phyloP scores from a whole-genome alignment of 495 filamentous ascomycete species.

The Lichina pygmaea region DNA sequence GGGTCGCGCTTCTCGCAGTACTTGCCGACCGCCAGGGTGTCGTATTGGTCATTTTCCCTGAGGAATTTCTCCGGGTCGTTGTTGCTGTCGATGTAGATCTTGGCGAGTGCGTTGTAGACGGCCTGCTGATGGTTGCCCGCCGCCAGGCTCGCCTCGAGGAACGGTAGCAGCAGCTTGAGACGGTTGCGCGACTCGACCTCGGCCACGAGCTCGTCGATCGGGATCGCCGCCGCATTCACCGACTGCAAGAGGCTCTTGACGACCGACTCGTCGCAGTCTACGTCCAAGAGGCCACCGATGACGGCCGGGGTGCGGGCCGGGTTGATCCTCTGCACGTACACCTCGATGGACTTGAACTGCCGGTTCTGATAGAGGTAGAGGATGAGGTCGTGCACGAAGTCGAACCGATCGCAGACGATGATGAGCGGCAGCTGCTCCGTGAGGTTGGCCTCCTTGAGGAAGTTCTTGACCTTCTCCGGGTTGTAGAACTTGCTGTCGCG shows the following conservation, averaged over 20 bases:
- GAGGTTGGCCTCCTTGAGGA: slow-evolving; percentile 86
- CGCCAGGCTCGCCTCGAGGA: slow-evolving; percentile 79
- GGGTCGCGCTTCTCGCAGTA: slow-evolving; percentile 99
- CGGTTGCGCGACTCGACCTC: slow-evolving; percentile 92
- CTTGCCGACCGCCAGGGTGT: slow-evolving; percentile 76
- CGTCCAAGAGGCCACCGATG: slow-evolving; percentile 82
- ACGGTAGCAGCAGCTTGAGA: slow-evolving; percentile 83
- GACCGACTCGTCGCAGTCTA: slow-evolving; percentile 88
- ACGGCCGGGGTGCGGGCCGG: slow-evolving; percentile 81
- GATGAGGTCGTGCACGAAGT: slow-evolving; percentile 91
- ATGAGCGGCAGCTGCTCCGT: slow-evolving; percentile 87
- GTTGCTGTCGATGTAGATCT: slow-evolving; percentile 99
- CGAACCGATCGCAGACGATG: slow-evolving; percentile 96
- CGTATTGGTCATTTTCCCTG: slow-evolving; percentile 94
- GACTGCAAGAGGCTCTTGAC: slow-evolving; percentile 84
- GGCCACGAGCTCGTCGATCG: slow-evolving; percentile 82
- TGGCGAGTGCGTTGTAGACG: slow-evolving; percentile 92
- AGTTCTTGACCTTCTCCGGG: slow-evolving; percentile 96
- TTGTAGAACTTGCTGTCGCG: slow-evolving; percentile 89
- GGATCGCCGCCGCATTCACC: slow-evolving; percentile 60
- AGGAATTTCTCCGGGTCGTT: slow-evolving; percentile 97
- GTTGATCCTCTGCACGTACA: slow-evolving; percentile 98
- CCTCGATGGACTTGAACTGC: slow-evolving; percentile 97
- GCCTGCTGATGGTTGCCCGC: slow-evolving; percentile 91
- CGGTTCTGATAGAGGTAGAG: slow-evolving; percentile 97